Conservation (phyloP, 306 rosid species). For the Geum urbanum region DNA sequence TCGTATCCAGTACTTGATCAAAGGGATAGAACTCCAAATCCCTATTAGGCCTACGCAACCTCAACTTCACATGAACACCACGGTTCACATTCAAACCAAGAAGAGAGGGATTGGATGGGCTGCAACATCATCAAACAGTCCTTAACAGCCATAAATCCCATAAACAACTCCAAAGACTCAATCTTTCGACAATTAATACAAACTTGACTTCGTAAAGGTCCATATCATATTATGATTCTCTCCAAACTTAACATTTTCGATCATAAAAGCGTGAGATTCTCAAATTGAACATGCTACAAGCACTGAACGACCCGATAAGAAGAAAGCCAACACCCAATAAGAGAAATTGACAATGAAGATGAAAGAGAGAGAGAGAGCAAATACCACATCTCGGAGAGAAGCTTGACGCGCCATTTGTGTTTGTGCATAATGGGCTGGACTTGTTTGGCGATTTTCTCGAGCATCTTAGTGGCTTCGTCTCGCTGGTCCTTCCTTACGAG, state of each 20-base stretch:
- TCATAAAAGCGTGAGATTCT: too few relatives aligned
- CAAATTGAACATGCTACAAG: too few relatives aligned
- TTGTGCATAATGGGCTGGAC: slow-evolving; percentile 90
- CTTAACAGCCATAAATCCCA: background rate
- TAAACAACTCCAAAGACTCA: background rate
- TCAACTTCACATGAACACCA: slow-evolving; percentile 72
- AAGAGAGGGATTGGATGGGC: slow-evolving; percentile 62
- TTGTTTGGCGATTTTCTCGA: slow-evolving; percentile 82
- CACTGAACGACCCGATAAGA: too few relatives aligned
- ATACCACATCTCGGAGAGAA: slow-evolving; percentile 83
- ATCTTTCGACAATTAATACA: background rate
- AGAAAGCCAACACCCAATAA: too few relatives aligned
- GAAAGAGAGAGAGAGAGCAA: background rate
- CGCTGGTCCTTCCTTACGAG: slow-evolving; percentile 53
- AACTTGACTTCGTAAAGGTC: too few relatives aligned
- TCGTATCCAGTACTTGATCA: slow-evolving; percentile 79
- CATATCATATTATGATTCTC: too few relatives aligned
- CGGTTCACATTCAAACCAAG: slow-evolving; percentile 77
- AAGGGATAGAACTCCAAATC: slow-evolving; percentile 62
- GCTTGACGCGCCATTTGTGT: slow-evolving; percentile 85
- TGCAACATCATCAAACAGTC: slow-evolving; percentile 34
- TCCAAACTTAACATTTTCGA: too few relatives aligned
- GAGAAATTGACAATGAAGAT: background rate
- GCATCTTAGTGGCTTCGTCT: slow-evolving; percentile 65
- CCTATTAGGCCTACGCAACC: slow-evolving; percentile 71